Base-by-base conservation (phyloP, 371 early-diverging fungal species). In the Mucor lusitanicus region DNA sequence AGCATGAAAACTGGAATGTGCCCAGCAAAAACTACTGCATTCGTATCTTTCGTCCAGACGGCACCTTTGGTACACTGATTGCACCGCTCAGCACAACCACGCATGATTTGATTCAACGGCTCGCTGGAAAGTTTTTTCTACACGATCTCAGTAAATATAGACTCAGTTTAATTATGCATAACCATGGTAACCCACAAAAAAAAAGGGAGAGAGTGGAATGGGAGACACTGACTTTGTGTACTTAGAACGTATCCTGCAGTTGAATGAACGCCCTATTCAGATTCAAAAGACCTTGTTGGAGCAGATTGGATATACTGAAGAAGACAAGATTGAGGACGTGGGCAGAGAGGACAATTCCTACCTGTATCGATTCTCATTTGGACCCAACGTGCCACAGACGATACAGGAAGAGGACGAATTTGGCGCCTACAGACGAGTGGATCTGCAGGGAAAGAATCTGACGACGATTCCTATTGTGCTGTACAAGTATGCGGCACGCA, bases 291-390 rank as follows among this genome's bases (percentile, higher is more conserved):
- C 68, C 32, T 74, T 87, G 23, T 69, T 94, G 40, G 85, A 89
- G 66, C 90, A 91, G 67, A 90, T 91, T 68, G 95, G 95, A 6
- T 94, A 94, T 59, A 87, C 88, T 6, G 87, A 87, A n/a, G 78
- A 87, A 42, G 94, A 95, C 73, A 88, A 85, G 59, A 79, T 95
- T 25, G 89, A 92, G 60, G 85, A 90, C 32, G 78, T 92, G 7
- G 92, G 91, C 3, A 81, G 94, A 63, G 95, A 95, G 65, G 95
- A 95, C 69, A 92, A 94, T 72, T 90, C 92, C 25, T 94, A 94
- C 59, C 69, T 94, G 21, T 88, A 89, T 71, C 88, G 92, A 23
- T 94, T 94, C 67, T 85, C 85, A 1, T 89, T 95, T 74, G 83
- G 87, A 25, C 89, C 89, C 65, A 89, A 86, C 8, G 80, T 84